Percentiles rank a stretch among this genome's conserved stretches.
These are phyloP conservation scores for Cyberlindnera mrakii DNA, from an alignment of 805 yeast species.

Conservation along the genomic window DNA sequence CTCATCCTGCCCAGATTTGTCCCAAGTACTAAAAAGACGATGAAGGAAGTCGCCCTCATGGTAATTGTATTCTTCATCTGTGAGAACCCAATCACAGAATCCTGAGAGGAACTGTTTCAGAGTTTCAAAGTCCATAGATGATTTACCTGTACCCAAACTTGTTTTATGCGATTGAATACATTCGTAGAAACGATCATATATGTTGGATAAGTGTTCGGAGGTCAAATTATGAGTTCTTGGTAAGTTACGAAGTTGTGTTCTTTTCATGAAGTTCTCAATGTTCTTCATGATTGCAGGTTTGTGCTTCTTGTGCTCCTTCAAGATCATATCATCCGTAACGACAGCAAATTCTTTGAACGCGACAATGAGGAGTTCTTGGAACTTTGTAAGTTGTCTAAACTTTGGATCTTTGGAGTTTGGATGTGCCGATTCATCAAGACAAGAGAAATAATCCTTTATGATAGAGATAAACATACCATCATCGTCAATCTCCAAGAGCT, in stretches of 20 bases:
- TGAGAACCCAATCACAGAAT: slow-evolving; percentile 67
- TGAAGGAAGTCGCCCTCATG: slow-evolving; percentile 45
- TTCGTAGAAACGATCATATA: slow-evolving; percentile 81
- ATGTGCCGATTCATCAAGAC: slow-evolving; percentile 73
- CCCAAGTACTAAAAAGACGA: slow-evolving; percentile 70
- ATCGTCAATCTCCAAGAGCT: slow-evolving; percentile 70
- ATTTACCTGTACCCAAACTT: slow-evolving; percentile 44
- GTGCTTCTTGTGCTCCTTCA: slow-evolving; percentile 60
- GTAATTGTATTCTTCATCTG: slow-evolving; percentile 32
- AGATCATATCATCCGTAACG: slow-evolving; percentile 68
- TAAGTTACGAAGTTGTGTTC: slow-evolving; percentile 83
- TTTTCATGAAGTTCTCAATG: slow-evolving; percentile 83
- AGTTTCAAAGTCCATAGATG: slow-evolving; percentile 69
- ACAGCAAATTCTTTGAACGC: slow-evolving; percentile 88
- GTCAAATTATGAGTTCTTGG: slow-evolving; percentile 64
- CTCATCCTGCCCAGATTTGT: slow-evolving; percentile 43
- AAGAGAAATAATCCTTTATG: slow-evolving; percentile 73
- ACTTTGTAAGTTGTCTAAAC: slow-evolving; percentile 65
- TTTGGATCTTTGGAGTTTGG: slow-evolving; percentile 63
- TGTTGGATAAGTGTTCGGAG: slow-evolving; percentile 53
- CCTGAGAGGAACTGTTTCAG: slow-evolving; percentile 73
- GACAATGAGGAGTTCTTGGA: slow-evolving; percentile 84
- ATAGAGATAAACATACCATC: slow-evolving; percentile 89
- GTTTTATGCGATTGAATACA: slow-evolving; percentile 63
- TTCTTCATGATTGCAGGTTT: slow-evolving; percentile 77